Evolutionary conservation across 805 yeast species (phyloP).

Genomic region (Cyberlindnera amylophila): DNA sequence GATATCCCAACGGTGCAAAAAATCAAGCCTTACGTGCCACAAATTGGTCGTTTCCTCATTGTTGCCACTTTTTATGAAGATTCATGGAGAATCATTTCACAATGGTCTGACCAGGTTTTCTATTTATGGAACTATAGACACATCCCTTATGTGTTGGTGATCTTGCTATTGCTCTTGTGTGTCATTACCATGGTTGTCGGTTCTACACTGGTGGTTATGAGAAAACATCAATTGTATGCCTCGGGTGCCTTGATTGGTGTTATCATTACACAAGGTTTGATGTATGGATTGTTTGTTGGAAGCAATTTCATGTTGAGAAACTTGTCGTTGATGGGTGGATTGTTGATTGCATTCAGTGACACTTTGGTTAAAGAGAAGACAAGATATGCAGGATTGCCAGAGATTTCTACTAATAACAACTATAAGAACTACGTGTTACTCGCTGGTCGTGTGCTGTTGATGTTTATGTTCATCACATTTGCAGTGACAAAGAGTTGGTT

Average conservation of each 20-base stretch:
- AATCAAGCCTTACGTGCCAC: slow-evolving; percentile 75
- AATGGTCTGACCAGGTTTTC: slow-evolving; percentile 89
- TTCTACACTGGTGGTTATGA: slow-evolving; percentile 64
- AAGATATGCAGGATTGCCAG: slow-evolving; percentile 43
- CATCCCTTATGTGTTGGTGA: slow-evolving; percentile 71
- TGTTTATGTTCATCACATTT: slow-evolving; percentile 81
- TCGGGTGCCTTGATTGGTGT: slow-evolving; percentile 66
- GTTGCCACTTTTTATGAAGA: slow-evolving; percentile 95
- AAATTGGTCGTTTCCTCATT: slow-evolving; percentile 82
- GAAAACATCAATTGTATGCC: slow-evolving; percentile 66
- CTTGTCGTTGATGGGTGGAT: slow-evolving; percentile 87
- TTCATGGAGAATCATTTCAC: slow-evolving; percentile 73
- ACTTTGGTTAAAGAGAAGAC: slow-evolving; percentile 73
- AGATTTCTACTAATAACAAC: slow-evolving; percentile 60
- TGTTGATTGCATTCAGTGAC: slow-evolving; percentile 82
- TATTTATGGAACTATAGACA: slow-evolving; percentile 78
- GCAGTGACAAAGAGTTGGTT: slow-evolving; percentile 73
- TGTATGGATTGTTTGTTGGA: slow-evolving; percentile 83
- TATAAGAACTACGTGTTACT: slow-evolving; percentile 74
- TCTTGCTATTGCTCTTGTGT: slow-evolving; percentile 62
- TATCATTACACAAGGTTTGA: slow-evolving; percentile 77
- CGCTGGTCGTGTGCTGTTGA: slow-evolving; percentile 84
- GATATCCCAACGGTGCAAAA: slow-evolving; percentile 43
- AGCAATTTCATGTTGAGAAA: slow-evolving; percentile 80
- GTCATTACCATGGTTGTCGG: slow-evolving; percentile 69